These are phyloP conservation scores for Botrytis fabae DNA, from an alignment of 2,329 filamentous ascomycete genomes.

Conservation along the genomic window DNA sequence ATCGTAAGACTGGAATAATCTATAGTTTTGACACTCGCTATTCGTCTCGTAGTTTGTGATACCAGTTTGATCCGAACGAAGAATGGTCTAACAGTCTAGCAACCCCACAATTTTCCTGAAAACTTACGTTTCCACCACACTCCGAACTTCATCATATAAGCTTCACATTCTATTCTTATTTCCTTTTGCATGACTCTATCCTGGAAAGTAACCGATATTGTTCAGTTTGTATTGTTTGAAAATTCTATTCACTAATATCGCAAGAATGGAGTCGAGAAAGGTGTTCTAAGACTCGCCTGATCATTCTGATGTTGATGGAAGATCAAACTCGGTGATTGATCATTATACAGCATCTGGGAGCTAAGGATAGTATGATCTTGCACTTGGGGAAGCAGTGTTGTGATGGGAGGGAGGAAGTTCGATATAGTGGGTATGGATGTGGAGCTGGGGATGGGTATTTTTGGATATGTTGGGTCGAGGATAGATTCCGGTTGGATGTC, in stretches of 20 bases:
- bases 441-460: too few species aligned
- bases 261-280: neutral
- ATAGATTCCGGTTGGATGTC: neutral
- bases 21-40: neutral
- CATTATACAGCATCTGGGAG: neutral
- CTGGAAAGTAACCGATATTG: fast-evolving
- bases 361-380: neutral
- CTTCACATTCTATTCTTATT: neutral
- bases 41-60: neutral
- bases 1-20: neutral
- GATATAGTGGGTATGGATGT: neutral
- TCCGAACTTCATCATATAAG: neutral
- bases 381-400: neutral
- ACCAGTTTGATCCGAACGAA: neutral
- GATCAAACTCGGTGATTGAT: neutral
- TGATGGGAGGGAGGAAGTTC: neutral
- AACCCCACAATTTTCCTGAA: neutral
- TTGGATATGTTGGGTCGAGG: neutral
- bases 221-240: neutral
- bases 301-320: neutral
- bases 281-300: fast-evolving
- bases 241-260: neutral
- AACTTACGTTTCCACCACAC: neutral
- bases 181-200: fast-evolving
- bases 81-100: neutral